Percentiles rank a stretch among this genome's conserved stretches.
Conservation (phyloP, 208 protist genomes). For the Leishmania martiniquensis region DNA sequence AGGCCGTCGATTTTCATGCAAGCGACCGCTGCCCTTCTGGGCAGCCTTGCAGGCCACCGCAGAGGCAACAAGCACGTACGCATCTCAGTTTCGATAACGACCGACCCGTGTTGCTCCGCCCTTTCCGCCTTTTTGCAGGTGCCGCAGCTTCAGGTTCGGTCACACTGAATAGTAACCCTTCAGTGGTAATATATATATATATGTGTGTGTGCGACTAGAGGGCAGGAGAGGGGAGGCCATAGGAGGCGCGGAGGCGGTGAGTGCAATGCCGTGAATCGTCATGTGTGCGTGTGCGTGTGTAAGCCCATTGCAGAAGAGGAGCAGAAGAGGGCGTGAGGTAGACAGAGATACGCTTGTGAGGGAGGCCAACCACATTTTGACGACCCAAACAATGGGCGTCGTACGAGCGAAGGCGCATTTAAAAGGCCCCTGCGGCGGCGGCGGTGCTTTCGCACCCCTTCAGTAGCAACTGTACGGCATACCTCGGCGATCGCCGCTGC, state of each 20-base stretch:
- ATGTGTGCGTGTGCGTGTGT: conserved; percentile 1
- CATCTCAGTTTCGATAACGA: background rate
- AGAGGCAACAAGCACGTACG: background rate
- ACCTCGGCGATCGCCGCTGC: background rate
- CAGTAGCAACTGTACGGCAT: background rate
- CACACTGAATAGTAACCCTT: background rate
- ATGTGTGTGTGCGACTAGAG: background rate
- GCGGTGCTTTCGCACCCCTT: background rate
- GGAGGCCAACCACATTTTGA: background rate
- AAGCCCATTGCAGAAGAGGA: background rate
- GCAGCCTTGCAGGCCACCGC: background rate
- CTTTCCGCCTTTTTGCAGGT: background rate
- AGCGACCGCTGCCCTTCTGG: background rate
- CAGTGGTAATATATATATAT: background rate
- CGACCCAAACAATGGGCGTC: background rate
- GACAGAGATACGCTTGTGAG: background rate
- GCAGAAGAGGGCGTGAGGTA: background rate
- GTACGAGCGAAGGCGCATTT: background rate
- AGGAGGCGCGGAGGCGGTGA: background rate
- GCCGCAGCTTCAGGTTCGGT: background rate
- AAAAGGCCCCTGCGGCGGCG: background rate
- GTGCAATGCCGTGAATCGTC: background rate
- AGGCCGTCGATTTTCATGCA: background rate
- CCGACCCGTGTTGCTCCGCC: background rate
- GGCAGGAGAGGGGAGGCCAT: background rate